Evolutionary conservation across 352 stramenopile species (phyloP).

Genomic region (Saprolegnia parasitica): DNA sequence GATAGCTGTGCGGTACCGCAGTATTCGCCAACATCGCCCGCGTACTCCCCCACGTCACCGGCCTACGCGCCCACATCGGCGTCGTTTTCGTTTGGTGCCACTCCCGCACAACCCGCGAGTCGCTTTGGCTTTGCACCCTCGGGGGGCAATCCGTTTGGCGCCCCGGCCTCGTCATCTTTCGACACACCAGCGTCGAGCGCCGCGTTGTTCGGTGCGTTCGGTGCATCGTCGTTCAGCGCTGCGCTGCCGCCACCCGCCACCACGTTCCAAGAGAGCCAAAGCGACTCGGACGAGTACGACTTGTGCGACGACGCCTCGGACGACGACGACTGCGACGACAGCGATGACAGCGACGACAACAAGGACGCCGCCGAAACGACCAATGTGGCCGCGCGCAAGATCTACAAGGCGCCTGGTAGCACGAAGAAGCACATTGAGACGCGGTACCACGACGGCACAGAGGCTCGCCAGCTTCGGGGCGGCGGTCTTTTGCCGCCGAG

Average conservation of each 20-base stretch:
- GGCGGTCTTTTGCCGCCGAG: constrained; percentile 4
- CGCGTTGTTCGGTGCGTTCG: neutral
- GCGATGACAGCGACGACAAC: constrained; percentile 23
- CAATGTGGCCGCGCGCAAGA: constrained; percentile 11
- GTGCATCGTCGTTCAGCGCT: neutral
- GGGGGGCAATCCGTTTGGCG: neutral
- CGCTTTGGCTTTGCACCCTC: neutral
- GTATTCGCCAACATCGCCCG: neutral
- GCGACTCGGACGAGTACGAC: constrained; percentile 13
- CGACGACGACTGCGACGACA: constrained; percentile 12
- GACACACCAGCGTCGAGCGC: neutral
- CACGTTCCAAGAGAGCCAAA: constrained; percentile 19
- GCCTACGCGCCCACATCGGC: neutral
- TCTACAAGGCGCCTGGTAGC: constrained; percentile 18
- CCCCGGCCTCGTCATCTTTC: neutral
- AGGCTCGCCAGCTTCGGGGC: neutral
- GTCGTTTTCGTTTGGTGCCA: neutral
- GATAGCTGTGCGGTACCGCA: no score
- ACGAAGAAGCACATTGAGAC: constrained; percentile 18
- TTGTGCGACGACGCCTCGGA: neutral
- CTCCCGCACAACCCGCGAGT: neutral
- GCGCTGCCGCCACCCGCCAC: neutral
- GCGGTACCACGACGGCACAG: constrained; percentile 20
- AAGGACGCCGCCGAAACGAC: constrained; percentile 11
- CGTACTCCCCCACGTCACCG: neutral